A percentile compares a stretch with the other conserved stretches of the same genome.
These are phyloP conservation scores for Gynostemma pentaphyllum DNA, from an alignment of 306 rosid species.

Conservation along the genomic window DNA sequence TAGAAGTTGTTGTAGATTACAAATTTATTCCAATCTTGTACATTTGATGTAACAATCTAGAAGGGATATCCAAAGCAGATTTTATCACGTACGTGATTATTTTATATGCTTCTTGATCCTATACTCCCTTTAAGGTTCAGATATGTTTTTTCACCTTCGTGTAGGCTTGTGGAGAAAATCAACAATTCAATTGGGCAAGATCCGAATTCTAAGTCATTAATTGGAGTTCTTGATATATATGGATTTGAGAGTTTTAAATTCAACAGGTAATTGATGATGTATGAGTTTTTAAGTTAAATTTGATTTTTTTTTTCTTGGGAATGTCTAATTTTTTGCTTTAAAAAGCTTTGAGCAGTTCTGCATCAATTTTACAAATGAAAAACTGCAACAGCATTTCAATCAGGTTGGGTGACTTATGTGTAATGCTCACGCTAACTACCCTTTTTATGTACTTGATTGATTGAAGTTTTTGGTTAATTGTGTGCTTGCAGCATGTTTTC, in stretches of 20 bases:
- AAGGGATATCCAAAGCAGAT: background rate
- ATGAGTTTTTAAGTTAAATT: slow-evolving; percentile 11
- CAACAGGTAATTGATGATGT: slow-evolving; percentile 55
- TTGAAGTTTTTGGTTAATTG: slow-evolving; percentile 13
- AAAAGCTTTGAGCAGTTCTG: slow-evolving; percentile 98
- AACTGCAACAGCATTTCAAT: slow-evolving; percentile 98
- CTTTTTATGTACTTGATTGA: slow-evolving; percentile 2
- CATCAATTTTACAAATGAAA: slow-evolving; percentile 96
- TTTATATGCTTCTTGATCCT: slow-evolving; percentile 6
- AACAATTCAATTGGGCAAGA: slow-evolving; percentile 96
- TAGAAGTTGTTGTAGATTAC: too few relatives aligned
- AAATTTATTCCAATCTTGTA: background rate
- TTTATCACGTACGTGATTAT: background rate
- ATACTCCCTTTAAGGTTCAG: slow-evolving; percentile 21
- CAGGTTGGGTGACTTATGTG: slow-evolving; percentile 51
- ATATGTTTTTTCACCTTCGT: slow-evolving; percentile 14
- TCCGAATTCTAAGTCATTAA: slow-evolving; percentile 81
- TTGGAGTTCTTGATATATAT: slow-evolving; percentile 99
- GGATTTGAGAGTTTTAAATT: slow-evolving; percentile 98
- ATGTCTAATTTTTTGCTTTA: slow-evolving; percentile 20
- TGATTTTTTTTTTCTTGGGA: slow-evolving; percentile 11
- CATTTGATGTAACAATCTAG: background rate
- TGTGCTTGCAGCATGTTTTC: slow-evolving; percentile 78
- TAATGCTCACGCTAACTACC: slow-evolving; percentile 9
- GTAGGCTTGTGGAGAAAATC: slow-evolving; percentile 95